These are phyloP conservation scores for Primulina huaijiensis DNA, from an alignment of 257 asterid genomes.

Conservation along the genomic window DNA sequence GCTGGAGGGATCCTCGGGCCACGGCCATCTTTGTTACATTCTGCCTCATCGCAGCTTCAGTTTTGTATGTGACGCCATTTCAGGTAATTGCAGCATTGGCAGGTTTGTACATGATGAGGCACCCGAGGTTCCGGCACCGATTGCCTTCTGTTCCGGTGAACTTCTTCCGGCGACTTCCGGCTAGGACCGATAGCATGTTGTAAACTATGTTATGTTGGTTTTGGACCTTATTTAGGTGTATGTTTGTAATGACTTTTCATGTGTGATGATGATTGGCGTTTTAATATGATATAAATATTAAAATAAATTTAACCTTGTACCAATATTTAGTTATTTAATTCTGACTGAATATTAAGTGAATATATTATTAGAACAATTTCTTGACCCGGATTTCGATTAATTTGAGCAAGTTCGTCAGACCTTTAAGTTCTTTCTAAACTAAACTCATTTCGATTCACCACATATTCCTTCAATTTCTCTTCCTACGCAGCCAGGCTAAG, in stretches of 20 bases:
- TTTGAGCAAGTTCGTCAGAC: neutral
- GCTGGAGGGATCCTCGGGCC: slow-evolving; percentile 96
- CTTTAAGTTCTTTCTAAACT: slow-evolving; percentile 20
- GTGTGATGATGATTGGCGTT: neutral
- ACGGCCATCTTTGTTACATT: slow-evolving; percentile 73
- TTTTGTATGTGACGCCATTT: slow-evolving; percentile 70
- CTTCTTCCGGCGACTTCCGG: slow-evolving; percentile 79
- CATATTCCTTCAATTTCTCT: neutral
- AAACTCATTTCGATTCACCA: slow-evolving; percentile 32
- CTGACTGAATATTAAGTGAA: no score
- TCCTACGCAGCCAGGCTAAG: slow-evolving; percentile 11
- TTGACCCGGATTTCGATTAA: neutral
- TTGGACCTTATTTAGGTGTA: neutral
- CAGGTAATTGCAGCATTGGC: slow-evolving; percentile 70
- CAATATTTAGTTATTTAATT: no score
- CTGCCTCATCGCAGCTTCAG: slow-evolving; percentile 69
- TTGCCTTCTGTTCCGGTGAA: slow-evolving; percentile 70
- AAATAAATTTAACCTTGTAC: no score
- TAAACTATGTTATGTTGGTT: slow-evolving; percentile 22
- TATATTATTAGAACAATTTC: no score
- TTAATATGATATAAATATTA: no score
- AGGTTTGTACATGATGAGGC: slow-evolving; percentile 82
- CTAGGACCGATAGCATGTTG: slow-evolving; percentile 73
- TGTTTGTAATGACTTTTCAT: neutral
- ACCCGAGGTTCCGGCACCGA: slow-evolving; percentile 78